These are phyloP conservation scores for Syzygium aromaticum DNA, from an alignment of 345 rosid genomes.

Conservation along the genomic window DNA sequence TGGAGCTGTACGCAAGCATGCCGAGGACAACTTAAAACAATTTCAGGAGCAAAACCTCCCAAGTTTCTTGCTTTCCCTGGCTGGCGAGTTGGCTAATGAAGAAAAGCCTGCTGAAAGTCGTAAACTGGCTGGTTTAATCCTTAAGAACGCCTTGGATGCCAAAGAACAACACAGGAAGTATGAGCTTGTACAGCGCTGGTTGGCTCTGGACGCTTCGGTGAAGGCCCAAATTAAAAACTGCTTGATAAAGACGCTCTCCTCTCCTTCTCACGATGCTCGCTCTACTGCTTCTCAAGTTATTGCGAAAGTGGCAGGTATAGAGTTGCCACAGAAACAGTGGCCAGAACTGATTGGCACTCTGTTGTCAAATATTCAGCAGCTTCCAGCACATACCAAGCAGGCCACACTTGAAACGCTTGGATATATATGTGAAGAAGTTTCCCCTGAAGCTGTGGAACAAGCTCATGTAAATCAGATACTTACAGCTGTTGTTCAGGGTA, in stretches of 20 bases:
- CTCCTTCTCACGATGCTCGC: conserved; percentile 30
- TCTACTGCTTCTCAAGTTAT: conserved; percentile 36
- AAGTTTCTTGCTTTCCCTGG: conserved; percentile 28
- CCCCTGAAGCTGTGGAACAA: conserved; percentile 33
- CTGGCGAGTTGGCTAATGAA: conserved; percentile 33
- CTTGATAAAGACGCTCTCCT: conserved; percentile 31
- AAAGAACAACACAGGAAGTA: conserved; percentile 37
- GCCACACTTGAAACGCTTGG: conserved; percentile 41
- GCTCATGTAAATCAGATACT: conserved; percentile 37
- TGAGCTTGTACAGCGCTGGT: conserved; percentile 39
- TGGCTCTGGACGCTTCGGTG: conserved; percentile 21
- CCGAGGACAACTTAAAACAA: conserved; percentile 33
- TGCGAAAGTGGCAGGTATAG: conserved; percentile 40
- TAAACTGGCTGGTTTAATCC: conserved; percentile 33
- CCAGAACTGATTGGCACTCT: conserved; percentile 32
- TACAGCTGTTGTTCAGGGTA: conserved; percentile 39
- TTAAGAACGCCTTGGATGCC: conserved; percentile 42
- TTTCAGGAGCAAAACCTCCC: conserved; percentile 41
- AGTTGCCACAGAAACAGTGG: conserved; percentile 38
- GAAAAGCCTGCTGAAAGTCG: conserved; percentile 45
- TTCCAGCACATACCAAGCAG: conserved; percentile 35
- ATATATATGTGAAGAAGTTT: conserved; percentile 36
- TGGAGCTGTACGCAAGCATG: conserved; percentile 32
- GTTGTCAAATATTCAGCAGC: conserved; percentile 31
- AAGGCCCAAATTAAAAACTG: conserved; percentile 30